A percentile compares a stretch with the other conserved stretches of the same genome.
Conservation (phyloP, 306 rosid genomes). For the Citrullus colocynthis region DNA sequence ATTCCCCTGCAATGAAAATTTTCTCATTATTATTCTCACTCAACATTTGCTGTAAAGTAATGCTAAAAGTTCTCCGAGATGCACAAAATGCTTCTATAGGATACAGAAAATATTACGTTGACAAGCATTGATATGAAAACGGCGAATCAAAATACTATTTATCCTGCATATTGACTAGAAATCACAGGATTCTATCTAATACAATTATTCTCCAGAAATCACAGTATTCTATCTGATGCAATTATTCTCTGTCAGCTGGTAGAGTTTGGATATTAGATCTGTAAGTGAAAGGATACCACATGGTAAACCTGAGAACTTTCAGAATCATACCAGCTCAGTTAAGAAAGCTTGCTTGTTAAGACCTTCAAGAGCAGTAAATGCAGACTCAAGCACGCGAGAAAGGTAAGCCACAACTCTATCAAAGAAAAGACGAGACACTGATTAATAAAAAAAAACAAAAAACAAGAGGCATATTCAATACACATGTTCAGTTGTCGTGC, state of each 20-base stretch:
- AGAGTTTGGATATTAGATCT: neutral
- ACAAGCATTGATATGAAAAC: neutral
- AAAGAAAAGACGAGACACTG: slow-evolving; percentile 15
- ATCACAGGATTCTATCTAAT: neutral
- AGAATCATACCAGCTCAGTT: slow-evolving; percentile 59
- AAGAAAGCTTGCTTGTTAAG: slow-evolving; percentile 97
- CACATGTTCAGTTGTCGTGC: neutral
- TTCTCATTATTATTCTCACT: neutral
- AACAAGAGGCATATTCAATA: neutral
- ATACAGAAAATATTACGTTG: neutral
- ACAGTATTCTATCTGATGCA: neutral
- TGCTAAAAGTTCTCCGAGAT: neutral
- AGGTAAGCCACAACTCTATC: slow-evolving; percentile 94
- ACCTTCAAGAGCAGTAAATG: slow-evolving; percentile 90
- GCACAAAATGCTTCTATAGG: neutral
- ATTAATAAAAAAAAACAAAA: slow-evolving; percentile 4
- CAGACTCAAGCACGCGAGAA: slow-evolving; percentile 94
- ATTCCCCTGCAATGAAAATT: slow-evolving; percentile 47
- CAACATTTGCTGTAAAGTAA: neutral
- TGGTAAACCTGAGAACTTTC: neutral
- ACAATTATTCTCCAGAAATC: neutral
- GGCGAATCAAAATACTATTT: neutral
- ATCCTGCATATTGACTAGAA: neutral
- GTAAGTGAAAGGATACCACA: neutral
- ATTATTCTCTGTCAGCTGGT: neutral